Conservation (phyloP, 208 protist genomes). For the Trichomonas tenax region DNA sequence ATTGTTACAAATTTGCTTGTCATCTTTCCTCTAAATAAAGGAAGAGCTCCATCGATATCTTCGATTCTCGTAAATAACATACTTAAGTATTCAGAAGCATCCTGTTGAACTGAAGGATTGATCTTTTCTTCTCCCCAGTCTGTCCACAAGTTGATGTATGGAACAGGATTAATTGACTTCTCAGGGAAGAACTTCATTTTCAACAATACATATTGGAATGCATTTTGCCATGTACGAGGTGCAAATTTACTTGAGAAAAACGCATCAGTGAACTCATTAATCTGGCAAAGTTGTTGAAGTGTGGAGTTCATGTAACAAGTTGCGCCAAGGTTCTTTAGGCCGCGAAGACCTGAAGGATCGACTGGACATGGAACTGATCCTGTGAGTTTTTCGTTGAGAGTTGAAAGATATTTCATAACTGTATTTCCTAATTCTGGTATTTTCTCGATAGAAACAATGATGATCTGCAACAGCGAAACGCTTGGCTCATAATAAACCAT, state of each 20-base stretch:
- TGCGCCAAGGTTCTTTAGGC: neutral
- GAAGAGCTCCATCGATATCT: neutral
- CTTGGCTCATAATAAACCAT: neutral
- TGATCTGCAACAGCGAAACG: neutral
- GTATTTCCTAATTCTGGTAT: neutral
- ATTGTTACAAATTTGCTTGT: neutral
- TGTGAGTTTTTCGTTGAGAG: neutral
- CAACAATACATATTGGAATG: neutral
- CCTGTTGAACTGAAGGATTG: neutral
- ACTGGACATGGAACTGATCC: neutral
- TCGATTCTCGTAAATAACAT: neutral
- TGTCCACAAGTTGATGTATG: neutral
- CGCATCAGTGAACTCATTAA: neutral
- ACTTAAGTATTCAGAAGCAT: neutral
- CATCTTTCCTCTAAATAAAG: neutral
- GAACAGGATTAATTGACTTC: neutral
- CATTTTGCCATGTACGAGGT: neutral
- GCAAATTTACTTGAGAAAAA: neutral
- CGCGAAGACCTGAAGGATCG: neutral
- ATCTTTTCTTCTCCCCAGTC: neutral
- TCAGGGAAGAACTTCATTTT: neutral
- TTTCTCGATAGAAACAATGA: neutral
- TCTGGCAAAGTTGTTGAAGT: neutral
- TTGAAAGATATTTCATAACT: neutral
- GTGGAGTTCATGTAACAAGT: neutral